A percentile compares a stretch with the other conserved stretches of the same genome.
These are phyloP conservation scores for Peribolospora baueri DNA, from an alignment of 768 basidiomycete genomes.

Conservation along the genomic window DNA sequence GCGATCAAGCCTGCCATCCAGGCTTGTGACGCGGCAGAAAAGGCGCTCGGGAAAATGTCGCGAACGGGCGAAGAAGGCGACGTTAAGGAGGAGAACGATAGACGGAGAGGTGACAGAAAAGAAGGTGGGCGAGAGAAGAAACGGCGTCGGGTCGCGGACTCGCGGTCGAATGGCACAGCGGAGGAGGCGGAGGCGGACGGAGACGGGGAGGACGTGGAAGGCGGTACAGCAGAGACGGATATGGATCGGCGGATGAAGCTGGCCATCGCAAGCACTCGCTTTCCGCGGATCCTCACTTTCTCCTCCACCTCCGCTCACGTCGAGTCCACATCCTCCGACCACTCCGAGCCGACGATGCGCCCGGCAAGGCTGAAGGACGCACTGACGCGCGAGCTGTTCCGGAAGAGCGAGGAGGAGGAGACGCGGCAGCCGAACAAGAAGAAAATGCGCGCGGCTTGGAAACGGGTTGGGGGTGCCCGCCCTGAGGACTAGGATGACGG, in stretches of 20 bases:
- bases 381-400: constrained; percentile 41
- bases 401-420: constrained; percentile 45
- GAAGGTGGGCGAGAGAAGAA: no score
- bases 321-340: not conserved
- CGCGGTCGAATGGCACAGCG: not conserved
- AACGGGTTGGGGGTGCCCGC: constrained; percentile 9
- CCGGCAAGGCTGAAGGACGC: constrained; percentile 25
- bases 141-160: not conserved
- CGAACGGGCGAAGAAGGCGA: not conserved
- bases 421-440: constrained; percentile 54
- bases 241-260: constrained; percentile 1
- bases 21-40: constrained; percentile 17
- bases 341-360: not conserved
- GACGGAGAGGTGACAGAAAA: no score
- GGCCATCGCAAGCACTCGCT: not conserved
- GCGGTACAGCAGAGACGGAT: constrained; percentile 2
- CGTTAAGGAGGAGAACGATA: no score
- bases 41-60: not conserved
- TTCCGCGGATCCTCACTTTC: not conserved
- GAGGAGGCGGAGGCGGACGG: constrained; percentile 1
- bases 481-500: no score
- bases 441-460: constrained; percentile 64
- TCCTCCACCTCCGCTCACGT: not conserved
- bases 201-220: not conserved
- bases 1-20: constrained; percentile 24